Evolutionary conservation across 1,284 basidiomycete genomes (phyloP).

Genomic region (Austroboletus olivaceoglutinosus): DNA sequence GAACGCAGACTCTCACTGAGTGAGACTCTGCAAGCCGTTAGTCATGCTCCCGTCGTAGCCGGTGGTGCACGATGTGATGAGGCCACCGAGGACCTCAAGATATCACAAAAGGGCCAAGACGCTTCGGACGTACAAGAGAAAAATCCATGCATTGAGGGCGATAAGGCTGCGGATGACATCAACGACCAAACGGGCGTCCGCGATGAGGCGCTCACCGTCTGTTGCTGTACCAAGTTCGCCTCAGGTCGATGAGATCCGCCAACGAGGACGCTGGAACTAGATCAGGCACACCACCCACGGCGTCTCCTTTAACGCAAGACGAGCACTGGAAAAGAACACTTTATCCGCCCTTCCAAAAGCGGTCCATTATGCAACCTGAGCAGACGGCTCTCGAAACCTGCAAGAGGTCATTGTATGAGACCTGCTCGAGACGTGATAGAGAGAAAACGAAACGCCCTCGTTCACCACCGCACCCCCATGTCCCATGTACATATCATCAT

Average conservation of each 20-base stretch:
- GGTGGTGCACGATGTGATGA: constrained; percentile 75
- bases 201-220: constrained; percentile 19
- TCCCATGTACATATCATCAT: too few species aligned
- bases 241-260: constrained; percentile 59
- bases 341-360: too few species aligned
- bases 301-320: constrained; percentile 16
- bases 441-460: too few species aligned
- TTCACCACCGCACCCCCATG: too few species aligned
- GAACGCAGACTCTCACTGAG: constrained; percentile 62
- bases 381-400: too few species aligned
- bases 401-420: too few species aligned
- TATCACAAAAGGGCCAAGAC: background rate
- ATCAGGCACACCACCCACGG: constrained; percentile 47
- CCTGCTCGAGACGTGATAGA: too few species aligned
- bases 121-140: constrained; percentile 51
- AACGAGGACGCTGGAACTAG: constrained; percentile 40
- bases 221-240: background rate
- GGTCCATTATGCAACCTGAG: too few species aligned
- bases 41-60: constrained; percentile 78
- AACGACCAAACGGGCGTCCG: background rate
- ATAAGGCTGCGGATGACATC: constrained; percentile 47
- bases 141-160: constrained; percentile 64
- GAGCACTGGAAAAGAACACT: too few species aligned
- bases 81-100: constrained; percentile 34
- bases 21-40: constrained; percentile 70